These are phyloP conservation scores for Calonectria multiphialidica DNA, from an alignment of 2,329 filamentous ascomycete species.

Conservation along the genomic window DNA sequence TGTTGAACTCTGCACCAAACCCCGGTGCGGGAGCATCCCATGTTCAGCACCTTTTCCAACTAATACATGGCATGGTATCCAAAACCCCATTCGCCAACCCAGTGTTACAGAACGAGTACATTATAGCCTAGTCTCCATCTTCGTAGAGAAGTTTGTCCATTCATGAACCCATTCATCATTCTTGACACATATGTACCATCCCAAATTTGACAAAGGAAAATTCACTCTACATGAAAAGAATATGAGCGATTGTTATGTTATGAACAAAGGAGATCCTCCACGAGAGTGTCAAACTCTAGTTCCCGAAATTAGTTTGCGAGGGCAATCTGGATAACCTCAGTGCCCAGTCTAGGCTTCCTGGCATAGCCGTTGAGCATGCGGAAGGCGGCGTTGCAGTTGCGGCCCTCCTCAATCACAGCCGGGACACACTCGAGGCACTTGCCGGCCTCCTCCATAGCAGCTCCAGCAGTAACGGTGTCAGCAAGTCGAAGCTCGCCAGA, in stretches of 20 bases:
- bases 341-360: conserved; percentile 65
- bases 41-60: conserved; percentile 34
- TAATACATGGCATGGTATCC: conserved; percentile 35
- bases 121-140: conserved; percentile 26
- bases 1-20: conserved; percentile 21
- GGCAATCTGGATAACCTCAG: conserved; percentile 54
- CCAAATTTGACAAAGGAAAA: conserved; percentile 12
- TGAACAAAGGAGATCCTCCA: conserved; percentile 39
- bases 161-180: conserved; percentile 33
- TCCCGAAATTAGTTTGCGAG: conserved; percentile 38
- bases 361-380: conserved; percentile 73
- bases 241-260: conserved; percentile 21
- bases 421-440: conserved; percentile 72
- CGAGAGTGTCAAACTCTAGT: conserved; percentile 20
- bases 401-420: conserved; percentile 73
- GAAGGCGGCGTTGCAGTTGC: conserved; percentile 69
- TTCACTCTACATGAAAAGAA: conserved; percentile 29
- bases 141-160: conserved; percentile 31
- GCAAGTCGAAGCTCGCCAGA: conserved; percentile 73
- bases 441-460: conserved; percentile 67
- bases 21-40: conserved; percentile 25
- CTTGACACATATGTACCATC: conserved; percentile 16
- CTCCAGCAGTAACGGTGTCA: conserved; percentile 64
- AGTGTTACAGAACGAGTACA: conserved; percentile 23
- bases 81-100: conserved; percentile 42